Evolutionary conservation across 2,329 filamentous ascomycete species (phyloP).

Genomic region (Dryadomyces quercus-mongolicae): DNA sequence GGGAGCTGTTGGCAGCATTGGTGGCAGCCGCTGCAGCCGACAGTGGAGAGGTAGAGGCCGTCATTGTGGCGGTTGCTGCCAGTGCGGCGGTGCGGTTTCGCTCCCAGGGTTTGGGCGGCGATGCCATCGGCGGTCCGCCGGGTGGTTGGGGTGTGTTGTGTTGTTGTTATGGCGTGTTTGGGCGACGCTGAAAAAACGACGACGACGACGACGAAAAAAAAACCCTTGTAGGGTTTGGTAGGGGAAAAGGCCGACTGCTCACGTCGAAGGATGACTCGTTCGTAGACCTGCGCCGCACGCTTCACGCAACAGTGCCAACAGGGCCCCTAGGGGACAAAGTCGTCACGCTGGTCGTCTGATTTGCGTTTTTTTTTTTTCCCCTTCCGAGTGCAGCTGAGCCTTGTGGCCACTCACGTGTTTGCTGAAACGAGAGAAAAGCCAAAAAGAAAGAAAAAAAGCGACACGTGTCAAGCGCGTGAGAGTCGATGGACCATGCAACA

Average conservation of each 20-base stretch:
- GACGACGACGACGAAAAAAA: no score
- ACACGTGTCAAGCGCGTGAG: background rate
- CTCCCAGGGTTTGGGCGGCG: conserved; percentile 97
- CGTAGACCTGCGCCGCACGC: background rate
- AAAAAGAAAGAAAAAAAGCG: background rate
- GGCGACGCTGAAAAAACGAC: no score
- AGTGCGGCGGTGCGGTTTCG: conserved; percentile 46
- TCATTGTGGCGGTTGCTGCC: conserved; percentile 12
- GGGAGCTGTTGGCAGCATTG: conserved; percentile 19
- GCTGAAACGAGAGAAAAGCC: background rate
- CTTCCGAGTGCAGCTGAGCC: background rate
- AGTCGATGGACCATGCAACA: no score
- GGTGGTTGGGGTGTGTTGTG: background rate
- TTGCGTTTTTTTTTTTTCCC: background rate
- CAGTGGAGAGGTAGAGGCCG: conserved; percentile 25
- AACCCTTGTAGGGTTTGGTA: no score
- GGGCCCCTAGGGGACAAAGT: no score
- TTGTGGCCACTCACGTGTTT: background rate
- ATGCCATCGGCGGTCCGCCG: conserved; percentile 40
- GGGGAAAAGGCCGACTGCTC: background rate
- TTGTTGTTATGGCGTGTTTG: no score
- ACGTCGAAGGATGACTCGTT: background rate
- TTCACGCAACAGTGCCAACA: no score
- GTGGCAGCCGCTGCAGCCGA: conserved; percentile 27
- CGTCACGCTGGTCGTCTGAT: no score